Percentiles rank a stretch among this genome's conserved stretches.
These are phyloP conservation scores for Talaromyces sp. DNA, from an alignment of 2,329 filamentous ascomycete species.

Conservation along the genomic window DNA sequence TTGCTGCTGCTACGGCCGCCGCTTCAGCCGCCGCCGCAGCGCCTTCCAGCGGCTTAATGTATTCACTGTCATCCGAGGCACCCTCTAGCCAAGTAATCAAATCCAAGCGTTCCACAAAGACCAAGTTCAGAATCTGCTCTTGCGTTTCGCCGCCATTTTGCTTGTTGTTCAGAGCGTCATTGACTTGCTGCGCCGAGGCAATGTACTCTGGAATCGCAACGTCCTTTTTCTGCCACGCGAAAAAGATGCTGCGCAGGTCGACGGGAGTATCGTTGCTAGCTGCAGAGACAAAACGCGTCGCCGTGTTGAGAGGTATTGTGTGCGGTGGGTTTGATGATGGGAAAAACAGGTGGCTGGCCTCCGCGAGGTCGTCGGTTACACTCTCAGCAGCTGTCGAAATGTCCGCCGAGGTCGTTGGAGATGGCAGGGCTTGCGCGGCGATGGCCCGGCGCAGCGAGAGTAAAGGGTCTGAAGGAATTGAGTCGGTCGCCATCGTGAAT, in stretches of 20 bases:
- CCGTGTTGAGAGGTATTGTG: conserved; percentile 63
- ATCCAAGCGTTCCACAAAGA: conserved; percentile 87
- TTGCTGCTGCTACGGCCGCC: conserved; percentile 44
- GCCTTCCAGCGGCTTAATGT: conserved; percentile 77
- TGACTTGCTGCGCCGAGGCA: conserved; percentile 72
- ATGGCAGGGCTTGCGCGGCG: conserved; percentile 62
- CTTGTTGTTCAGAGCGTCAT: conserved; percentile 61
- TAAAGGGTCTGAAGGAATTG: conserved; percentile 63
- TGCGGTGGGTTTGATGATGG: conserved; percentile 52
- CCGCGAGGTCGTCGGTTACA: conserved; percentile 58
- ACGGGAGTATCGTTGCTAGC: conserved; percentile 60
- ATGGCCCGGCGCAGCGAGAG: conserved; percentile 81
- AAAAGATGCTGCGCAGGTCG: conserved; percentile 91
- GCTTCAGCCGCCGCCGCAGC: conserved; percentile 45
- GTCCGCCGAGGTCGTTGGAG: conserved; percentile 69
- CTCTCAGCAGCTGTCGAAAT: conserved; percentile 51
- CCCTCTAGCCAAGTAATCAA: conserved; percentile 91
- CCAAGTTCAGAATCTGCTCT: conserved; percentile 76
- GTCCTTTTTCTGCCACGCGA: conserved; percentile 93
- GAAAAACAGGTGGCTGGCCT: conserved; percentile 77
- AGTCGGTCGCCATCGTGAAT: conserved; percentile 50
- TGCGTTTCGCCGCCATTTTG: conserved; percentile 16
- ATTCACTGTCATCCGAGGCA: conserved; percentile 84
- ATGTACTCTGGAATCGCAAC: conserved; percentile 88
- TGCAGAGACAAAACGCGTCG: conserved; percentile 83